phyloP scores from a whole-genome alignment of 1,284 basidiomycete genomes.

The Rhizoctonia solani region DNA sequence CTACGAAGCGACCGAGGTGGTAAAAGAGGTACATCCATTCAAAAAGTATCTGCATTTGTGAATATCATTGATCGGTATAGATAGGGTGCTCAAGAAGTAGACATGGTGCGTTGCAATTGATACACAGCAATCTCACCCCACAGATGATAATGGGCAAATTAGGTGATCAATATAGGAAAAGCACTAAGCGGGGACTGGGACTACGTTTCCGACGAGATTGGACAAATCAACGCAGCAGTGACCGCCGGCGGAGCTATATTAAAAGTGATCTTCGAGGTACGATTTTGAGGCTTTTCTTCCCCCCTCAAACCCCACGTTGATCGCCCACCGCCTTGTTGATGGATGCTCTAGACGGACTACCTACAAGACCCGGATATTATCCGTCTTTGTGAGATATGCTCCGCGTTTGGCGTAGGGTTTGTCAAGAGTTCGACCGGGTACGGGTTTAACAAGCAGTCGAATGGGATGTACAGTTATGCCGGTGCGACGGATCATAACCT shows the following conservation, averaged over 20 bases:
- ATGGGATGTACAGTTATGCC: constrained; percentile 39
- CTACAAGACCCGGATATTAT: constrained; percentile 39
- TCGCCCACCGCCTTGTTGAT: neutral
- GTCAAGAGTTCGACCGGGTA: constrained; percentile 41
- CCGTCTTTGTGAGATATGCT: constrained; percentile 41
- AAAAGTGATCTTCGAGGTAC: constrained; percentile 42
- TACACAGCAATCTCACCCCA: neutral
- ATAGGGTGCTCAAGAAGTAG: constrained; percentile 40
- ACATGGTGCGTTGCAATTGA: constrained; percentile 39
- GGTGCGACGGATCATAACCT: constrained; percentile 40
- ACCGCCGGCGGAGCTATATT: constrained; percentile 36
- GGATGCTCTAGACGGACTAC: constrained; percentile 36
- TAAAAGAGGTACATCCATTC: constrained; percentile 10
- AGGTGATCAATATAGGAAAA: constrained; percentile 40
- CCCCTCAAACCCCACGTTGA: neutral
- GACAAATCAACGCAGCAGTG: constrained; percentile 40
- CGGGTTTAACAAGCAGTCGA: constrained; percentile 39
- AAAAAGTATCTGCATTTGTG: neutral
- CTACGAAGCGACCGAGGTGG: constrained; percentile 34
- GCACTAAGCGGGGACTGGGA: constrained; percentile 40
- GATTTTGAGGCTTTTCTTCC: neutral
- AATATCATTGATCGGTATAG: neutral
- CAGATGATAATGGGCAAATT: neutral
- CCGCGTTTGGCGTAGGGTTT: constrained; percentile 39
- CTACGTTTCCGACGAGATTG: constrained; percentile 41